phyloP scores from a whole-genome alignment of 2,329 filamentous ascomycete species.

The Aspergillus hortae region DNA sequence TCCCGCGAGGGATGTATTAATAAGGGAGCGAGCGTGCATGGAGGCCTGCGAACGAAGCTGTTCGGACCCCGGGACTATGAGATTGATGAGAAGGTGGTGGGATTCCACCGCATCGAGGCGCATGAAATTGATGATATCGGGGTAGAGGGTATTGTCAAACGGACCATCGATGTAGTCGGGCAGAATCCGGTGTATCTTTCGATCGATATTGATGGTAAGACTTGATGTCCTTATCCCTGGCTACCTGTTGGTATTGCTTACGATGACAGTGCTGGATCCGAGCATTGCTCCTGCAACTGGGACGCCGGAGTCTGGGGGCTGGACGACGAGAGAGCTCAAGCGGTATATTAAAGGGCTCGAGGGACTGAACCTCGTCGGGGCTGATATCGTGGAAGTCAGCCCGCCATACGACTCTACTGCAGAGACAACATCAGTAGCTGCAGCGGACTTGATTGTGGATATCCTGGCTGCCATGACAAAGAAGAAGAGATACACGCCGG shows the following conservation, averaged over 20 bases:
- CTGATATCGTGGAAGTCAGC: slow-evolving; percentile 44
- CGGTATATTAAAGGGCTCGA: slow-evolving; percentile 16
- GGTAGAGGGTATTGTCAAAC: slow-evolving; percentile 17
- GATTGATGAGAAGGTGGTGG: slow-evolving; percentile 18
- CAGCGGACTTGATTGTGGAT: slow-evolving; percentile 28
- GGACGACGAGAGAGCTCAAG: slow-evolving; percentile 19
- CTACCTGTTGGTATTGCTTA: neutral
- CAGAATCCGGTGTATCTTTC: slow-evolving; percentile 26
- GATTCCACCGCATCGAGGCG: slow-evolving; percentile 22
- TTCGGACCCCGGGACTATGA: slow-evolving; percentile 22
- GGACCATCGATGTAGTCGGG: slow-evolving; percentile 13
- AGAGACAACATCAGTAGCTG: slow-evolving; percentile 38
- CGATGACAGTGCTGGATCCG: slow-evolving; percentile 23
- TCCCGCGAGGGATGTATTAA: slow-evolving; percentile 21
- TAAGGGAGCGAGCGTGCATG: slow-evolving; percentile 23
- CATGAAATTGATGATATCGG: slow-evolving; percentile 25
- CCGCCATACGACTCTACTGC: slow-evolving; percentile 32
- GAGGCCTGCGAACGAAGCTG: slow-evolving; percentile 21
- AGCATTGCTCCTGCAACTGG: slow-evolving; percentile 32
- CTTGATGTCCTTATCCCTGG: neutral
- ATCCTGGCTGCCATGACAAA: slow-evolving; percentile 25
- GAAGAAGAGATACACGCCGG: neutral
- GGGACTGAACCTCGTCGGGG: slow-evolving; percentile 18
- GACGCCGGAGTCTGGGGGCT: slow-evolving; percentile 21
- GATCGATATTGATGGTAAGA: slow-evolving; percentile 29